A percentile compares a stretch with the other conserved stretches of the same genome.
These are phyloP conservation scores for Astrephomene gubernaculifera DNA, from an alignment of 139 green algal genomes.

Conservation along the genomic window DNA sequence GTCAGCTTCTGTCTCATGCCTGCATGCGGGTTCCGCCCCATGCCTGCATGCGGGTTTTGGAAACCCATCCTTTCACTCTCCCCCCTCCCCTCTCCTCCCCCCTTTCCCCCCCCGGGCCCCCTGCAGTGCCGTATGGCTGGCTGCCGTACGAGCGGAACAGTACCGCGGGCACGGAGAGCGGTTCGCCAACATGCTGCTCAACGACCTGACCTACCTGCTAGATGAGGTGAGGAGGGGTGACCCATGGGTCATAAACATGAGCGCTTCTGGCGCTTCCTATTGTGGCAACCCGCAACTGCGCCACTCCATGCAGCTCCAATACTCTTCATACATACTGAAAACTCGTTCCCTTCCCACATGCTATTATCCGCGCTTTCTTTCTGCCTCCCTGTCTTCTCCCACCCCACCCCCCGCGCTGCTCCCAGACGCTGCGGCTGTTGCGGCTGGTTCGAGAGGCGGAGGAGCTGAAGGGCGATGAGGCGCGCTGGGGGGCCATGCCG, in stretches of 20 bases:
- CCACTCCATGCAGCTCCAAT: no score
- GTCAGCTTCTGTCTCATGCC: no score
- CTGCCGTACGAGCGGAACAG: slow-evolving; percentile 51
- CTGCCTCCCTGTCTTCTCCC: background rate
- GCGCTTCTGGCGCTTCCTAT: no score
- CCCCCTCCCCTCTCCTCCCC: no score
- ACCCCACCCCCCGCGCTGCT: background rate
- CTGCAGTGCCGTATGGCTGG: slow-evolving; percentile 55
- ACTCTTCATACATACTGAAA: no score
- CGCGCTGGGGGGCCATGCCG: slow-evolving; percentile 58
- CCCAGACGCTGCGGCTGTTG: slow-evolving; percentile 63
- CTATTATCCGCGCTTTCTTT: no score
- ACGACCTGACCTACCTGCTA: slow-evolving; percentile 92
- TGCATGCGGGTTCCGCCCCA: no score
- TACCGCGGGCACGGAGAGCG: slow-evolving; percentile 45
- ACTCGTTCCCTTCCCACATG: no score
- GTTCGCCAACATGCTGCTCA: slow-evolving; percentile 96
- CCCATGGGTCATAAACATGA: background rate
- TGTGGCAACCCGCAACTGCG: no score
- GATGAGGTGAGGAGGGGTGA: slow-evolving; percentile 71
- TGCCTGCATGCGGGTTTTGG: no score
- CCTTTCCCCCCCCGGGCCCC: background rate
- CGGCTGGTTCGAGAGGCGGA: slow-evolving; percentile 86
- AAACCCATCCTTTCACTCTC: no score
- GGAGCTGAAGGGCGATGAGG: slow-evolving; percentile 54